phyloP scores from a whole-genome alignment of 192 early-diverging fungal species.

The Chytriomyces hyalinus region DNA sequence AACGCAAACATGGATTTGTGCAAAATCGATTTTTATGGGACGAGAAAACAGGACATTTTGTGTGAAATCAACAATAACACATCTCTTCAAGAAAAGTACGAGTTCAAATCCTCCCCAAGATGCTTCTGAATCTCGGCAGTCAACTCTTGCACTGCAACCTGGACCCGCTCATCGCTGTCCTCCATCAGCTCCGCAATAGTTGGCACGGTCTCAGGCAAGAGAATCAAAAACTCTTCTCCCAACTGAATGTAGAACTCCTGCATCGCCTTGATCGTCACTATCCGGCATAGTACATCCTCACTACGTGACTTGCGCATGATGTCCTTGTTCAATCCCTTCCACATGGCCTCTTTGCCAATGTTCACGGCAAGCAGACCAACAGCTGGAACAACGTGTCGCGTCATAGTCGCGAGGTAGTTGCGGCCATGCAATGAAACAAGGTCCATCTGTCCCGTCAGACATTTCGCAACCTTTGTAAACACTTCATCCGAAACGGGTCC shows the following conservation, averaged over 20 bases:
- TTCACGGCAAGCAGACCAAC: slow-evolving; percentile 81
- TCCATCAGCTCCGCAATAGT: slow-evolving; percentile 95
- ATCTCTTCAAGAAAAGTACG: slow-evolving; percentile 31
- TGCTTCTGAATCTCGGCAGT: slow-evolving; percentile 85
- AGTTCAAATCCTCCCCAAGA: slow-evolving; percentile 75
- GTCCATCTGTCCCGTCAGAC: slow-evolving; percentile 78
- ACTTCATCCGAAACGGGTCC: slow-evolving; percentile 74
- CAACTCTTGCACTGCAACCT: slow-evolving; percentile 79
- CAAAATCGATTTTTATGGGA: slow-evolving; percentile 10
- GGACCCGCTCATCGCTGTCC: slow-evolving; percentile 84
- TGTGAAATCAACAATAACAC: too few species aligned
- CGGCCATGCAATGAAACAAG: slow-evolving; percentile 52
- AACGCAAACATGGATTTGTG: too few species aligned
- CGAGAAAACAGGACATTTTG: too few species aligned
- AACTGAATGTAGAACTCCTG: slow-evolving; percentile 83
- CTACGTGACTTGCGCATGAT: slow-evolving; percentile 80
- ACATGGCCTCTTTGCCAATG: slow-evolving; percentile 75
- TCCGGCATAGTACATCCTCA: slow-evolving; percentile 66
- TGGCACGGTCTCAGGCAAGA: slow-evolving; percentile 94
- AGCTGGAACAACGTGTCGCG: slow-evolving; percentile 68
- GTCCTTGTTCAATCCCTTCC: slow-evolving; percentile 88
- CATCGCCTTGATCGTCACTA: slow-evolving; percentile 71
- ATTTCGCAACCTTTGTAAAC: slow-evolving; percentile 76
- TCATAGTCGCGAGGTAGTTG: slow-evolving; percentile 33
- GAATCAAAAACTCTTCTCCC: slow-evolving; percentile 91